Percentiles rank a stretch among this genome's conserved stretches.
These are phyloP conservation scores for Durio zibethinus DNA, from an alignment of 345 rosid species.

Conservation along the genomic window DNA sequence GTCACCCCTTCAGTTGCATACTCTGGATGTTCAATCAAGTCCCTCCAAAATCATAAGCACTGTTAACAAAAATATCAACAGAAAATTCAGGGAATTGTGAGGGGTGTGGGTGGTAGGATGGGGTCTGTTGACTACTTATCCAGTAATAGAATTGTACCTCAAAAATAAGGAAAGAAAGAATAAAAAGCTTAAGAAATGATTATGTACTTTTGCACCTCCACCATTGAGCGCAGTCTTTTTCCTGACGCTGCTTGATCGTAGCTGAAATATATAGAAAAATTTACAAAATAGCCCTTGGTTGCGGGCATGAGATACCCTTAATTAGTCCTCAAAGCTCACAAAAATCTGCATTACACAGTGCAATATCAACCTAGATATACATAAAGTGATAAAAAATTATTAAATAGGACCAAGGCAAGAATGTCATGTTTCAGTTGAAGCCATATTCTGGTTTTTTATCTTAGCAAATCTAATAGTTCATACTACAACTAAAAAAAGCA, in stretches of 20 bases:
- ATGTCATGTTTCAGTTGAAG: not conserved
- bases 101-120: not conserved
- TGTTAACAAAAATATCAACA: not conserved
- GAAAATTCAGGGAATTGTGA: not conserved
- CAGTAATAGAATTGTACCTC: not conserved
- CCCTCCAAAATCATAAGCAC: conserved; percentile 36
- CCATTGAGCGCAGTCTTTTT: conserved; percentile 82
- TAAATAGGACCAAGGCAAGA: too few relatives aligned
- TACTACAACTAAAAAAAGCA: not conserved
- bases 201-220: conserved; percentile 76
- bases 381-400: not conserved
- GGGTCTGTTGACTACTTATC: not conserved
- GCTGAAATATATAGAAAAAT: conserved; percentile 35
- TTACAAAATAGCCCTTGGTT: not conserved
- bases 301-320: not conserved
- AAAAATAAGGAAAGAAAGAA: not conserved
- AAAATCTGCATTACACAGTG: not conserved
- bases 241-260: conserved; percentile 85
- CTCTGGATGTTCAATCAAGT: conserved; percentile 57
- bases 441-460: not conserved
- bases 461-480: not conserved
- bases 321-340: not conserved
- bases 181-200: not conserved
- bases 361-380: not conserved
- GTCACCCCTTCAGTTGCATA: conserved; percentile 39